phyloP scores from a whole-genome alignment of 2,329 filamentous ascomycete genomes.

The Aureobasidium sp. region DNA sequence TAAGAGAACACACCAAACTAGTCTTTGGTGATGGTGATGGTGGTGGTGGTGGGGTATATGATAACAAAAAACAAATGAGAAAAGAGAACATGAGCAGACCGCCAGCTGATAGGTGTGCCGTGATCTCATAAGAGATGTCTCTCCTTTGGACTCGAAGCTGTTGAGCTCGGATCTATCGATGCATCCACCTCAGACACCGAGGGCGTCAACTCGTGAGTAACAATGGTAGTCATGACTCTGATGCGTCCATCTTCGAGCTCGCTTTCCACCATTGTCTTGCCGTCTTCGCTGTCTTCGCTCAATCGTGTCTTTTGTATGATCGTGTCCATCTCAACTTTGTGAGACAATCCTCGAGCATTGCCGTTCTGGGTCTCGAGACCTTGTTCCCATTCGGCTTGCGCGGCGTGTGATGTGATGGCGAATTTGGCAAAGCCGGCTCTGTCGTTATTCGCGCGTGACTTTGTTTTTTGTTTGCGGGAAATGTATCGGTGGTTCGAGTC shows the following conservation, averaged over 20 bases:
- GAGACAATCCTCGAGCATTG: constrained; percentile 27
- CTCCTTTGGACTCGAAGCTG: background rate
- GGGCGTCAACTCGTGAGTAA: background rate
- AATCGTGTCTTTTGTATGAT: background rate
- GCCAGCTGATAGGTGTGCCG: background rate
- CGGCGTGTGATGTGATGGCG: background rate
- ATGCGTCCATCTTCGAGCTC: background rate
- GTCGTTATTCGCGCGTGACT: background rate
- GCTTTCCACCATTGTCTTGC: background rate
- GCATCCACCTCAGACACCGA: background rate
- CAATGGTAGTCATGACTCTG: constrained; percentile 3
- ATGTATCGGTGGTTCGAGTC: background rate
- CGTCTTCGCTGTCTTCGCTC: background rate
- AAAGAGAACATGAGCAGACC: background rate
- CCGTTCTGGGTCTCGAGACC: constrained; percentile 35
- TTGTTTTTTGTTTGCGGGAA: background rate
- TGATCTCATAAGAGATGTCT: background rate
- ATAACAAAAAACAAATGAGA: background rate
- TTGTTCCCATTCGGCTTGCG: background rate
- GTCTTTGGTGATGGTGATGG: background rate
- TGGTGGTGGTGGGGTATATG: background rate
- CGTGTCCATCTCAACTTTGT: constrained; percentile 2
- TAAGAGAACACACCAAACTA: background rate
- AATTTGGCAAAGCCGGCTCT: constrained; percentile 1
- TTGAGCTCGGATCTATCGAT: background rate